Evolutionary conservation across 805 yeast genomes (phyloP).

Genomic region (Pichia occidentalis): DNA sequence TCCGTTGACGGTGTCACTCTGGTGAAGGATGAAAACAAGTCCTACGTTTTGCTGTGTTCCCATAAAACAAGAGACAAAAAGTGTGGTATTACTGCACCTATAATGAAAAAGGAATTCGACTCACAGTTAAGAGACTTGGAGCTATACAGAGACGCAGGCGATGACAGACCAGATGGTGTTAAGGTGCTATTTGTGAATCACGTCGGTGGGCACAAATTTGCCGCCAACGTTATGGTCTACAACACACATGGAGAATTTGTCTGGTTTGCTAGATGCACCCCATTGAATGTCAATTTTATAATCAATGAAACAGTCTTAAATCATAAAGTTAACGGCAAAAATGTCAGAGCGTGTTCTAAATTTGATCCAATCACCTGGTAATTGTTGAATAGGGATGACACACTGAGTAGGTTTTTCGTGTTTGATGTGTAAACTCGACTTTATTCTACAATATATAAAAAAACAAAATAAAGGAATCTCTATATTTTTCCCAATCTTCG

Average conservation of each 20-base stretch:
- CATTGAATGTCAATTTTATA: slow-evolving; percentile 66
- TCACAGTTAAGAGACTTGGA: slow-evolving; percentile 63
- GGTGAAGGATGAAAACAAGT: slow-evolving; percentile 32
- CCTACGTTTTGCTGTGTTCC: slow-evolving; percentile 73
- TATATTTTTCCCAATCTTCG: no score
- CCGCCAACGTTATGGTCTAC: slow-evolving; percentile 82
- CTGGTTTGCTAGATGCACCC: slow-evolving; percentile 85
- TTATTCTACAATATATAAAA: not conserved
- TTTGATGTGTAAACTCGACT: no score
- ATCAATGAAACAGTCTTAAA: slow-evolving; percentile 68
- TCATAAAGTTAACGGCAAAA: slow-evolving; percentile 63
- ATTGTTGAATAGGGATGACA: no score
- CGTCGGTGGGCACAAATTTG: slow-evolving; percentile 93
- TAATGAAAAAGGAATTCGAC: slow-evolving; percentile 76
- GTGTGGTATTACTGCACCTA: slow-evolving; percentile 92
- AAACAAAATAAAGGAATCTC: not conserved
- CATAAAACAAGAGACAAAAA: slow-evolving; percentile 87
- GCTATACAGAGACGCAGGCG: slow-evolving; percentile 69
- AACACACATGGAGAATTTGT: slow-evolving; percentile 65
- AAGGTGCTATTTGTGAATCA: slow-evolving; percentile 69
- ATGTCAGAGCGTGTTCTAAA: slow-evolving; percentile 56
- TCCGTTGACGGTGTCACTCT: slow-evolving; percentile 30
- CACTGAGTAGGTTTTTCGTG: no score
- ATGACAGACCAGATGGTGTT: slow-evolving; percentile 69
- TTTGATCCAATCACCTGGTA: slow-evolving; percentile 49